Conservation (phyloP, 371 early-diverging fungal genomes). For the Mucor sp. region DNA sequence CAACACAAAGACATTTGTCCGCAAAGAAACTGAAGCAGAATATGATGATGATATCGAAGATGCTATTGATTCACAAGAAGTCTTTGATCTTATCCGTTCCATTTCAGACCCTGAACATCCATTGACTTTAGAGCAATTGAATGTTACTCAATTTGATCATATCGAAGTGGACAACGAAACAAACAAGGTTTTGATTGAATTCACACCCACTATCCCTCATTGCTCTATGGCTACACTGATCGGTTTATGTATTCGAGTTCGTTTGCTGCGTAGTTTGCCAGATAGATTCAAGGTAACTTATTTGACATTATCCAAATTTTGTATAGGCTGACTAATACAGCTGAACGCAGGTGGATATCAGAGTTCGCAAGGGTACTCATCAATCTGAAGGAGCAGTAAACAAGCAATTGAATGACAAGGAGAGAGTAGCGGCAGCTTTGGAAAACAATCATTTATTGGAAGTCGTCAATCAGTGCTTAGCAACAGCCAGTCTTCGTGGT, state of each 20-base stretch:
- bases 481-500: constrained; percentile 57
- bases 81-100: constrained; percentile 93
- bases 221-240: constrained; percentile 99
- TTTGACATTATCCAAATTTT: neutral
- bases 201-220: constrained; percentile 99
- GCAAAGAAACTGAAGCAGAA: constrained; percentile 60
- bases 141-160: constrained; percentile 88
- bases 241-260: constrained; percentile 96
- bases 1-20: constrained; percentile 53
- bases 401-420: constrained; percentile 99
- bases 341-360: constrained; percentile 72
- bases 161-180: constrained; percentile 74
- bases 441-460: constrained; percentile 94
- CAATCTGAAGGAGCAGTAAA: constrained; percentile 95
- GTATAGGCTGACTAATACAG: neutral
- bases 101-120: constrained; percentile 99
- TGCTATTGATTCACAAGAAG: constrained; percentile 83
- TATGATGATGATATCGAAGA: constrained; percentile 73
- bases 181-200: constrained; percentile 74
- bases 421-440: constrained; percentile 98
- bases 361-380: constrained; percentile 94
- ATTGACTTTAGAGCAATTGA: constrained; percentile 93
- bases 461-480: constrained; percentile 92
- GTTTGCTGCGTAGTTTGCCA: constrained; percentile 85
- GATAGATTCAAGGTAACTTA: constrained; percentile 81